Evolutionary conservation across 2,329 filamentous ascomycete species (phyloP), one percentile per base, ranked within the genome.

Genomic region (Hymenoscyphus linearis): DNA sequence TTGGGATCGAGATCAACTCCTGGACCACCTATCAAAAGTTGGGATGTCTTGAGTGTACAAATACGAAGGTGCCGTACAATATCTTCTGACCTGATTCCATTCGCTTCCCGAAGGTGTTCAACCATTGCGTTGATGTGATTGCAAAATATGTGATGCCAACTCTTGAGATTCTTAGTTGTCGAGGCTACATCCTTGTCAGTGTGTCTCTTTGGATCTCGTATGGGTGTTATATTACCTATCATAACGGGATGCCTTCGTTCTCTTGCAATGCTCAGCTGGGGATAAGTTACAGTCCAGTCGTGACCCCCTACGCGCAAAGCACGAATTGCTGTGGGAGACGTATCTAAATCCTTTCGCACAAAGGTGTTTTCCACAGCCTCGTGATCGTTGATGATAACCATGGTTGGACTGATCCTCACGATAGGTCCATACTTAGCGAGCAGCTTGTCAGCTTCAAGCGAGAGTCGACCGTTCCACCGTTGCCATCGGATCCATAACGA

Each of bases 231-330:
- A 31, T 4, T 63, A 9, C 58, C 61, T 10, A 44, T 60, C 61
- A 63, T 63, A 16, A 63, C 55, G 7, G 61, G 61, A n/a, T 26
- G 47, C 16, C 61, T 47, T 35, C 61, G 58, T 27, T 36, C n/a
- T n/a, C 61, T 54, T 52, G 61, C 61, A n/a, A 55, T 26, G 12
- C 31, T 22, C n/a, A 60, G 54, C 44, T 63, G 40, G 14, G 61
- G 61, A 37, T 60, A 60, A 2, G 61, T 63, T 25, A 63, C 61
- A 6, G 61, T 63, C 61, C 61, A 63, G 52, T 63, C 61, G 25
- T 63, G 61, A 52, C 61, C 61, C 36, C 16, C 31, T 31, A 31
- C 31, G 31, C 31, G 31, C 31, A 31, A 31, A 31, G 31, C 31
- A 31, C 31, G 31, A 9, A 31, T 31, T 31, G 31, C 31, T 31